Evolutionary conservation across 2,329 filamentous ascomycete genomes (phyloP).

Genomic region (Penicillium sp.): DNA sequence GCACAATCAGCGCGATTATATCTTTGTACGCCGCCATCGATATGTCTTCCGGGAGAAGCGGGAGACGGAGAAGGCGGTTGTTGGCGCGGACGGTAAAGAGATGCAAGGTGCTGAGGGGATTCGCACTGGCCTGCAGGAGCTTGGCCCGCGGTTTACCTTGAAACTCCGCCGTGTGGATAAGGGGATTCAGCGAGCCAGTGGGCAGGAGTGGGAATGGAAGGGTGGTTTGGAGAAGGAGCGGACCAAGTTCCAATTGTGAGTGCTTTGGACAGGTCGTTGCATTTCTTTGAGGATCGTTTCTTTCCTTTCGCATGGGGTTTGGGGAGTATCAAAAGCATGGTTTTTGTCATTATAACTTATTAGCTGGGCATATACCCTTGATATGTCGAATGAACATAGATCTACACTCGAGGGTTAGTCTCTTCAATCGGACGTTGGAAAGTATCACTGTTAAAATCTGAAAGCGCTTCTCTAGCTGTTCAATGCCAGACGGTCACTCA

Average conservation of each 20-base stretch:
- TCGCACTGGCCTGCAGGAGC: slow-evolving; percentile 82
- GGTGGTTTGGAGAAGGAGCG: slow-evolving; percentile 90
- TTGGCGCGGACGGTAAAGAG: slow-evolving; percentile 77
- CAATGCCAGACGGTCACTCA: too few species aligned
- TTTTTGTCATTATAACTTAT: not conserved
- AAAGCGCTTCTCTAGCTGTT: too few species aligned
- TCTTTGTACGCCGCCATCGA: slow-evolving; percentile 86
- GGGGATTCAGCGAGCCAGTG: slow-evolving; percentile 74
- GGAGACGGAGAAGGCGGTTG: slow-evolving; percentile 81
- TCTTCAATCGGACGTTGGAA: not conserved
- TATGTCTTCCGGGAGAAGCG: slow-evolving; percentile 93
- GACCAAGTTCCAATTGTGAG: slow-evolving; percentile 85
- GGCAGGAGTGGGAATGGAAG: slow-evolving; percentile 96
- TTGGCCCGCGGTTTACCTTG: slow-evolving; percentile 80
- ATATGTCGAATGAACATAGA: slow-evolving; percentile 14
- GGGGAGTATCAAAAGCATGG: slow-evolving; percentile 26
- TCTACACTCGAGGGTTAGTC: not conserved
- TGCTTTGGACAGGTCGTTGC: not conserved
- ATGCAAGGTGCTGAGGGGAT: slow-evolving; percentile 85
- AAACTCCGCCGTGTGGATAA: slow-evolving; percentile 91
- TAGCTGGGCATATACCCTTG: slow-evolving; percentile 5
- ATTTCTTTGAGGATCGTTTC: slow-evolving; percentile 5
- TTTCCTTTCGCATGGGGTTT: slow-evolving; percentile 29
- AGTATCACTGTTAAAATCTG: too few species aligned
- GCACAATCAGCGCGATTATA: slow-evolving; percentile 94